Evolutionary conservation across 1,284 basidiomycete genomes (phyloP).

Genomic region (Cryptococcus jaspeensis): DNA sequence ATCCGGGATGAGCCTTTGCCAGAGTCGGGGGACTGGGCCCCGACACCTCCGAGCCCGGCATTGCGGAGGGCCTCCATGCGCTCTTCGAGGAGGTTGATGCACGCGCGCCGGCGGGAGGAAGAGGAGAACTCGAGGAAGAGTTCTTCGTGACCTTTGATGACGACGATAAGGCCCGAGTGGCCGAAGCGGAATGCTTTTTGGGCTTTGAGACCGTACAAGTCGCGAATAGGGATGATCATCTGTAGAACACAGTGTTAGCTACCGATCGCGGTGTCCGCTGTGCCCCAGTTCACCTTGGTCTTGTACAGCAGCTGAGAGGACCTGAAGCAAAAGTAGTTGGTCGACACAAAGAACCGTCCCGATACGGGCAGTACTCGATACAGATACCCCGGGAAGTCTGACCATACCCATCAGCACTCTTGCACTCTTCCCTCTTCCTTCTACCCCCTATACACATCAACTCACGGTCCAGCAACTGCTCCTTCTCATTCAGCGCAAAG

Average conservation of each 20-base stretch:
- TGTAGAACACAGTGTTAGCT: conserved; percentile 44
- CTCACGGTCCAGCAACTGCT: conserved; percentile 80
- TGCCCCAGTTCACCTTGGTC: conserved; percentile 62
- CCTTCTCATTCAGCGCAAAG: conserved; percentile 83
- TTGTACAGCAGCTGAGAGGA: conserved; percentile 73
- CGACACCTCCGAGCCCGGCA: too few relatives aligned
- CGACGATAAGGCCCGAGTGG: conserved; percentile 81
- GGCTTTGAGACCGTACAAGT: conserved; percentile 78
- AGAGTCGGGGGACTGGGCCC: conserved; percentile 9
- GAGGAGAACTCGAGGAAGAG: conserved; percentile 91
- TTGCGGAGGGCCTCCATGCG: conserved; percentile 70
- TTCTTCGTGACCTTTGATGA: conserved; percentile 94
- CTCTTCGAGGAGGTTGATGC: conserved; percentile 69
- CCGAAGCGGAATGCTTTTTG: conserved; percentile 85
- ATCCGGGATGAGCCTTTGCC: conserved; percentile 30
- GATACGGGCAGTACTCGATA: conserved; percentile 80
- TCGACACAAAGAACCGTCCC: conserved; percentile 82
- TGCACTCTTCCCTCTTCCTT: background rate
- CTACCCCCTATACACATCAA: conserved; percentile 18
- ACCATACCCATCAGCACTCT: background rate
- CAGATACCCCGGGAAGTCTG: conserved; percentile 84
- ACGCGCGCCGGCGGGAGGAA: conserved; percentile 71
- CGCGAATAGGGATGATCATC: conserved; percentile 91
- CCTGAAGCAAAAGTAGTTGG: conserved; percentile 85
- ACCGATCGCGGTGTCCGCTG: too few relatives aligned